These are phyloP conservation scores for Avena atlantica DNA, from an alignment of 176 grass and related monocot species.

Conservation along the genomic window DNA sequence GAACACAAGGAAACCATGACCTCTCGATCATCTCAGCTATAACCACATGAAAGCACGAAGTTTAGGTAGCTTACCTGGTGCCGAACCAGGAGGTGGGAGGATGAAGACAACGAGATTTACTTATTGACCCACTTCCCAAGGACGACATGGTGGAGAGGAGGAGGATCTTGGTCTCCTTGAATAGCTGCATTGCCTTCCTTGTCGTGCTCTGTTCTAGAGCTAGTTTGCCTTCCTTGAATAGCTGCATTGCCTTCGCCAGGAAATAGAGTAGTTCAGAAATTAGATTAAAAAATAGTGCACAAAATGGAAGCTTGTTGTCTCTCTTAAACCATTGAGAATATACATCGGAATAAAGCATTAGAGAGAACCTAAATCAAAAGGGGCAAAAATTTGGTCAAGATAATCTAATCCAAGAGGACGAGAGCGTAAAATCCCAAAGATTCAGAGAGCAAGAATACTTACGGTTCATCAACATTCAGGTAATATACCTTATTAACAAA, in stretches of 20 bases:
- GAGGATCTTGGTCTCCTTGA: neutral
- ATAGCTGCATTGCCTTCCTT: slow-evolving; percentile 60
- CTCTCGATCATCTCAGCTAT: slow-evolving; percentile 81
- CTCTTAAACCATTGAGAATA: neutral
- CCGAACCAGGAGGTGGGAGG: neutral
- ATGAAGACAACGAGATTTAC: no score
- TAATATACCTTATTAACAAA: no score
- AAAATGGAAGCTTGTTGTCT: neutral
- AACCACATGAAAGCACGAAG: slow-evolving; percentile 9
- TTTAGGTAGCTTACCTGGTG: neutral
- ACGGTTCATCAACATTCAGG: no score
- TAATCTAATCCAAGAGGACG: neutral
- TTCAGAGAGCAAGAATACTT: no score
- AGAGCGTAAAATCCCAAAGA: slow-evolving; percentile 3
- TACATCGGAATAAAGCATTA: neutral
- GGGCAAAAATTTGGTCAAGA: neutral
- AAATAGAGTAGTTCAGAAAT: slow-evolving; percentile 26
- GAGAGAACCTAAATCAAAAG: neutral
- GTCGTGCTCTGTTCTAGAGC: slow-evolving; percentile 61
- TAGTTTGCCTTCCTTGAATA: slow-evolving; percentile 81
- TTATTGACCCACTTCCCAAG: no score
- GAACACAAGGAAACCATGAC: slow-evolving; percentile 78
- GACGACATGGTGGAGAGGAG: no score
- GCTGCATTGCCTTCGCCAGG: slow-evolving; percentile 16
- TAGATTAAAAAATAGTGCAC: neutral